Percentiles rank a stretch among this genome's conserved stretches.
Evolutionary conservation across 2,329 filamentous ascomycete species (phyloP).

Genomic region (Ophiocordyceps unilateralis): DNA sequence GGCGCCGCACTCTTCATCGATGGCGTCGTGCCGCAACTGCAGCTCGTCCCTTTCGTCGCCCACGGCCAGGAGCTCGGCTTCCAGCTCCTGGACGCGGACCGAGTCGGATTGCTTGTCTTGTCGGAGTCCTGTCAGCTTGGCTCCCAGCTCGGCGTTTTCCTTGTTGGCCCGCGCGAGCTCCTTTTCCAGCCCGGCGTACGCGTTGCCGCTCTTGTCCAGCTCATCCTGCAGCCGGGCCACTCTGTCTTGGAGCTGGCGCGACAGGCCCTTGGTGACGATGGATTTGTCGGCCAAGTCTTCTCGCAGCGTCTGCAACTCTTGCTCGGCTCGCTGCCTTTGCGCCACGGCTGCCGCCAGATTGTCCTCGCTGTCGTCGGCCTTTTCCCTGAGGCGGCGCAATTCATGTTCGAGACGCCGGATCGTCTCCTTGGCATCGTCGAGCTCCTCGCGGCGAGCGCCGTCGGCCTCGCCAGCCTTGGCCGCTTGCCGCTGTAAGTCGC

Average conservation of each 20-base stretch:
- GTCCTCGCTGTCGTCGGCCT: constrained; percentile 36
- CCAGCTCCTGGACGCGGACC: constrained; percentile 34
- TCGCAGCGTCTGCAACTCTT: constrained; percentile 47
- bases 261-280: constrained; percentile 55
- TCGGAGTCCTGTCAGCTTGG: constrained; percentile 24
- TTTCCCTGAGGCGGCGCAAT: constrained; percentile 33
- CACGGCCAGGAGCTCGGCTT: constrained; percentile 40
- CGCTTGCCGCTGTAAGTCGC: constrained; percentile 31
- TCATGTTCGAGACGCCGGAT: constrained; percentile 41
- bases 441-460: constrained; percentile 34
- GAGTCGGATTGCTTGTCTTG: constrained; percentile 19
- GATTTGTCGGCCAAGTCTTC: constrained; percentile 70
- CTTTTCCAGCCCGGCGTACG: constrained; percentile 33
- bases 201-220: constrained; percentile 33
- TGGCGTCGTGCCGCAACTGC: constrained; percentile 49
- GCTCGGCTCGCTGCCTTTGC: constrained; percentile 39
- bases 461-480: too few species aligned
- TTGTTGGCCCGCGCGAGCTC: constrained; percentile 27
- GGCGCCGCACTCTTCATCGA: constrained; percentile 47
- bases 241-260: constrained; percentile 59
- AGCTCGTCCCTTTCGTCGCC: constrained; percentile 52
- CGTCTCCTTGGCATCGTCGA: constrained; percentile 38
- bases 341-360: constrained; percentile 33
- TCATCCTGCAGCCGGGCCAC: constrained; percentile 48
- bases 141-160: constrained; percentile 27